Conservation (phyloP, 345 rosid species). For the Linum trigynum region DNA sequence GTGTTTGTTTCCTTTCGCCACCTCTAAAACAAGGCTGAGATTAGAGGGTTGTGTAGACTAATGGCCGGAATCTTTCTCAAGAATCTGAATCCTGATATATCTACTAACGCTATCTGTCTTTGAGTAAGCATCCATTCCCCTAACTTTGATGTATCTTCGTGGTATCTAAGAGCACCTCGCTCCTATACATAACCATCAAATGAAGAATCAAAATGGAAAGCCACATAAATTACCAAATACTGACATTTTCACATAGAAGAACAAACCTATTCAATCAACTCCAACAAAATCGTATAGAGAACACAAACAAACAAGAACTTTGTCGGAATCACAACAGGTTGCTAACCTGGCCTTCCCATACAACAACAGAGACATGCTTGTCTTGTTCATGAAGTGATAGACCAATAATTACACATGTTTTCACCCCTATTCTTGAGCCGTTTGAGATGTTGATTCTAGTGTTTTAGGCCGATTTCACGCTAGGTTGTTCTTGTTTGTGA, state of each 20-base stretch:
- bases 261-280: background rate
- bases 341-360: conserved; percentile 32
- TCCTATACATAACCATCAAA: background rate
- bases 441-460: no score
- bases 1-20: conserved; percentile 6
- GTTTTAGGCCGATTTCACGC: no score
- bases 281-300: no score
- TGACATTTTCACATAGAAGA: no score
- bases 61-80: background rate
- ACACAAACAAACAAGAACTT: no score
- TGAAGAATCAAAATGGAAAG: background rate
- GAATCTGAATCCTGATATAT: background rate
- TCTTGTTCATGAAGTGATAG: conserved; percentile 1
- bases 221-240: background rate
- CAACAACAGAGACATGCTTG: background rate
- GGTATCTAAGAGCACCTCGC: conserved; percentile 4
- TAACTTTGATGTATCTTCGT: conserved; percentile 2
- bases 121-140: background rate
- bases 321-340: background rate
- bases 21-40: background rate
- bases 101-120: background rate
- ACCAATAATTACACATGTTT: no score
- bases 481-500: no score
- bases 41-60: background rate
- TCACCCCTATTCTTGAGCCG: no score